Percentiles rank a stretch among this genome's conserved stretches.
These are phyloP conservation scores for Suillus subluteus DNA, from an alignment of 768 basidiomycete genomes.

Conservation along the genomic window DNA sequence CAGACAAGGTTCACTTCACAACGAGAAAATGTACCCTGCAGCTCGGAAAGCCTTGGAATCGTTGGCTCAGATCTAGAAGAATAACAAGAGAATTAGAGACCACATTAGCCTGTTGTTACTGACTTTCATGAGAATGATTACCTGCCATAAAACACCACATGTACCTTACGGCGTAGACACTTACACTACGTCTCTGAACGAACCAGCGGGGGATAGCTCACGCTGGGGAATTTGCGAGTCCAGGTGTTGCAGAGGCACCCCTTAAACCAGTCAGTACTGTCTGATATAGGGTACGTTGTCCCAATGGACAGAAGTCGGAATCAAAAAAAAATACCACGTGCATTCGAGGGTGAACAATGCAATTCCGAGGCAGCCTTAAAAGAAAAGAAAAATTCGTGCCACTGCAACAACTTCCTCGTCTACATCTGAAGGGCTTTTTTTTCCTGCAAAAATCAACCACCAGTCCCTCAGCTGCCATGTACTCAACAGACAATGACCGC, in stretches of 20 bases:
- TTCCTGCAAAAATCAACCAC: neutral
- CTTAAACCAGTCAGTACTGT: neutral
- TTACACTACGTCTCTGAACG: too few relatives aligned
- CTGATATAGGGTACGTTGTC: neutral
- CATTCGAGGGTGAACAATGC: neutral
- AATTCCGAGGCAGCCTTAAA: neutral
- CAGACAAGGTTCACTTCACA: neutral
- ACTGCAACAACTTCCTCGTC: neutral
- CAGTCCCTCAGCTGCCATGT: neutral
- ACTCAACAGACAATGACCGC: slow-evolving; percentile 15
- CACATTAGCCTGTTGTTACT: neutral
- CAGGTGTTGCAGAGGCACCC: neutral
- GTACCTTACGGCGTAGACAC: too few relatives aligned
- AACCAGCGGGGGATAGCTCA: neutral
- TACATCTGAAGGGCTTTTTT: neutral
- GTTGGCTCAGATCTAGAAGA: neutral
- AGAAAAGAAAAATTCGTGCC: neutral
- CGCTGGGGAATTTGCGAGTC: neutral
- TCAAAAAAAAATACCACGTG: neutral
- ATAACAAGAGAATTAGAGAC: neutral
- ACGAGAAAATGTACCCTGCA: neutral
- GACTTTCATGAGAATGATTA: neutral
- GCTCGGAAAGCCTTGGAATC: neutral
- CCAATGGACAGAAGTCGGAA: neutral
- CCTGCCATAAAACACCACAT: too few relatives aligned